Evolutionary conservation across 2,329 filamentous ascomycete genomes (phyloP), one percentile per base, ranked within the genome.

Genomic region (Zymoseptoria pseudotritici): DNA sequence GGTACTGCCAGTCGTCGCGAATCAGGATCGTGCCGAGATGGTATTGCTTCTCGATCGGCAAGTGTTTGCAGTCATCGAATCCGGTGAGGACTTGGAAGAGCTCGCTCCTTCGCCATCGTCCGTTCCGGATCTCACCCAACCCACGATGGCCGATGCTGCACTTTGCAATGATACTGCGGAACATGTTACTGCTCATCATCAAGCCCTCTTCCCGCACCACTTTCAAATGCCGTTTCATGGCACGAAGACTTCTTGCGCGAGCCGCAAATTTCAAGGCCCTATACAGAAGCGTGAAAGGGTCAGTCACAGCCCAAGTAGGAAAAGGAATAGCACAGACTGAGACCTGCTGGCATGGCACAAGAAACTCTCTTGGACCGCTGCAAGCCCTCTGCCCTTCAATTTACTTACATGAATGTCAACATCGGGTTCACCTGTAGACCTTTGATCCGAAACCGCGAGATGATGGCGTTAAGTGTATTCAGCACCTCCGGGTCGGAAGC

Each of bases 81-180:
- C 73, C 73, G 4, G 65, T 67, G 17, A 74, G 64, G 2, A 75
- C 72, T 59, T 73, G 68, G 26, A 72, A 55, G 7, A 75, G 66
- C n/a, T 74, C 71, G 4, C 60, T 46, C 54, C 67, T 63, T 50
- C 61, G 64, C 73, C 73, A 75, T 10, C 71, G 66, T 2, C 73
- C 73, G 50, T 75, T 75, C 0, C 73, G 65, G 19, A 75, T 73
- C 61, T 74, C 73, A 22, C 73, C 73, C 17, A 72, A 60, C 2
- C 73, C 73, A 4, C 70, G 63, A 29, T 64, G 60, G 0, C 73
- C 73, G 55, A 75, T 73, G n/a, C 69, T 72, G 62, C 67, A 74
- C 55, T 75, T 75, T 8, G 73, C 73, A 52, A 74, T 70, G 26
- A 73, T 65, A 50, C 65, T 64, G 11, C 72, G 67, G 57, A 74